Evolutionary conservation across 108 stramenopile genomes (phyloP).

Genomic region (Skeletonema potamos): DNA sequence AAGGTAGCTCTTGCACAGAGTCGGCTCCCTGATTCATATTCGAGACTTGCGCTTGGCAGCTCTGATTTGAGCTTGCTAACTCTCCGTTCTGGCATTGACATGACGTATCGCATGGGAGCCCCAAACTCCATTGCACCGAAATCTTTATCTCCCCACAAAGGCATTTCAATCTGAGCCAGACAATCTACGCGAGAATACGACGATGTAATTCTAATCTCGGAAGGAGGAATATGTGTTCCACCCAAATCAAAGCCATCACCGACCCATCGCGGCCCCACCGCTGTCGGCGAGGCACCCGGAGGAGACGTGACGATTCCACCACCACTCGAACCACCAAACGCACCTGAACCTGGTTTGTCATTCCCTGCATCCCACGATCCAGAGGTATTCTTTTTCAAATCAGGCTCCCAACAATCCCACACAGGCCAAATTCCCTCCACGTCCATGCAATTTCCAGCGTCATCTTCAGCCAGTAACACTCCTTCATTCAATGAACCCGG

Average conservation of each 20-base stretch:
- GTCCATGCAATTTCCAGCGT: conserved; percentile 15
- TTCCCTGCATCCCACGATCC: neutral
- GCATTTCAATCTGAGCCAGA: conserved; percentile 73
- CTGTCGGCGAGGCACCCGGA: conserved; percentile 40
- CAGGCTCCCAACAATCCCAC: conserved; percentile 77
- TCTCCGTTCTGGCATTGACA: conserved; percentile 26
- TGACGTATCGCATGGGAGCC: conserved; percentile 65
- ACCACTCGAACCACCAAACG: conserved; percentile 44
- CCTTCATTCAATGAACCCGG: conserved; percentile 55
- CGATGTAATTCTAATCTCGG: conserved; percentile 67
- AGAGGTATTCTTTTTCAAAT: conserved; percentile 16
- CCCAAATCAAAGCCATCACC: conserved; percentile 49
- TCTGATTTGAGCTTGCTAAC: neutral
- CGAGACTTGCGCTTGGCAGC: conserved; percentile 31
- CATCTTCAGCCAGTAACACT: conserved; percentile 17
- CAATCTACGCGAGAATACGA: conserved; percentile 53
- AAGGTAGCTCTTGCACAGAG: conserved; percentile 56
- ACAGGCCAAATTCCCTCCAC: conserved; percentile 81
- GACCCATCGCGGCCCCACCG: conserved; percentile 18
- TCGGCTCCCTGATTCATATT: conserved; percentile 64
- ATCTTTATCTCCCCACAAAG: conserved; percentile 81
- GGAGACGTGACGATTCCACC: conserved; percentile 51
- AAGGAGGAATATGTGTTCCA: conserved; percentile 78
- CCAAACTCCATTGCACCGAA: conserved; percentile 86
- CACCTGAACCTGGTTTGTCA: neutral